phyloP scores from a whole-genome alignment of 106 monocot species.

The Dioscorea dumetorum region DNA sequence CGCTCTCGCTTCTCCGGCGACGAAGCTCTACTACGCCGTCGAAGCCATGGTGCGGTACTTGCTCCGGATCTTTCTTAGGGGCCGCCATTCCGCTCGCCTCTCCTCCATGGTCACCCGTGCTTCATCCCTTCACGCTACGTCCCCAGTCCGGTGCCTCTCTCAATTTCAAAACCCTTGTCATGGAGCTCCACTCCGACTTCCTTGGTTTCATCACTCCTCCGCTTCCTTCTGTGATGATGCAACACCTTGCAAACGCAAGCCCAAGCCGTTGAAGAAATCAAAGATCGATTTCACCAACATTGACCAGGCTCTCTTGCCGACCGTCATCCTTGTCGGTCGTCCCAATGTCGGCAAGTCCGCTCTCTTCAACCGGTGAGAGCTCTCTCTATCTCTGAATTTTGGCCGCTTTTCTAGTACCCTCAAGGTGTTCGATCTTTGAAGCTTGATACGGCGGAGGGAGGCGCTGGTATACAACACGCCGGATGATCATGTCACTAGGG shows the following conservation, averaged over 20 bases:
- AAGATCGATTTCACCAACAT: conserved; percentile 83
- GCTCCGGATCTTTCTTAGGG: no score
- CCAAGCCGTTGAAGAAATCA: background rate
- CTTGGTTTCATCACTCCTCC: background rate
- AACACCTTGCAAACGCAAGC: background rate
- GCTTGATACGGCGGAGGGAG: conserved; percentile 86
- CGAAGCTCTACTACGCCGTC: no score
- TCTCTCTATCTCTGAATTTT: background rate
- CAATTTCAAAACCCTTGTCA: background rate
- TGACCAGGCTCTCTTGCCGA: conserved; percentile 59
- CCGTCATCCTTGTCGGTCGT: conserved; percentile 85
- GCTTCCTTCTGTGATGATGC: background rate
- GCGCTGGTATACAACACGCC: conserved; percentile 97
- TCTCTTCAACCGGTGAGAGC: conserved; percentile 77
- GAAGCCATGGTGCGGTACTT: no score
- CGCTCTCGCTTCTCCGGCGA: no score
- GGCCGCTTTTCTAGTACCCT: background rate
- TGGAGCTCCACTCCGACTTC: background rate
- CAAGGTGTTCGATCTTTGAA: conserved; percentile 9
- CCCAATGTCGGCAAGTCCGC: conserved; percentile 99
- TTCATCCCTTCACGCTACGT: background rate
- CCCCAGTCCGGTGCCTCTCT: background rate
- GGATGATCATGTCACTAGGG: conserved; percentile 84
- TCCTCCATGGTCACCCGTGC: background rate
- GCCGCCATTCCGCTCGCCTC: background rate